phyloP scores from a whole-genome alignment of 768 basidiomycete species.

The Amanita pseudoporphyria region DNA sequence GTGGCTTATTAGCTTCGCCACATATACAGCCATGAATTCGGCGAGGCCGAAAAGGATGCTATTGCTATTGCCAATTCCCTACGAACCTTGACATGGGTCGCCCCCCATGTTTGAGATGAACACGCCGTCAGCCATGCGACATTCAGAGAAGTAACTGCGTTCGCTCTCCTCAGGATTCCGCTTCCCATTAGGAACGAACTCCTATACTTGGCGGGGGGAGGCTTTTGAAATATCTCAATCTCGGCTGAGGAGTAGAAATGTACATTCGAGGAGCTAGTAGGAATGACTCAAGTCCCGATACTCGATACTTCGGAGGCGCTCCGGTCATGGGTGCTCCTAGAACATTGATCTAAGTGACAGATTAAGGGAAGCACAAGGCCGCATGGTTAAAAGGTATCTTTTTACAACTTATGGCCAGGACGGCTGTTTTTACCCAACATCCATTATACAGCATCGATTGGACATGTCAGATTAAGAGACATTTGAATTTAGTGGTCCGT shows the following conservation, averaged over 20 bases:
- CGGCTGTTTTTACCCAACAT: background rate
- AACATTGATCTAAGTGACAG: background rate
- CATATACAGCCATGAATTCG: background rate
- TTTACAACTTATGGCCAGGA: background rate
- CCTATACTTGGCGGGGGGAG: no score
- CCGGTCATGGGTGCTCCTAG: no score
- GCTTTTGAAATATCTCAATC: no score
- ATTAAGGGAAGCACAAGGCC: constrained; percentile 2
- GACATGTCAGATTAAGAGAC: constrained; percentile 5
- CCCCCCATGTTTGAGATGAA: background rate
- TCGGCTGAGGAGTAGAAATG: no score
- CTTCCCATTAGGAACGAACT: background rate
- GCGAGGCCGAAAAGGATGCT: background rate
- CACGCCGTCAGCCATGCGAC: background rate
- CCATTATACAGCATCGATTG: background rate
- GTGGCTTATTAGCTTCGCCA: no score
- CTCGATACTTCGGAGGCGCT: no score
- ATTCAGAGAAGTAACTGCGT: background rate
- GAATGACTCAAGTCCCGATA: no score
- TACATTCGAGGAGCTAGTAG: no score
- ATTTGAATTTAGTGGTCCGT: no score
- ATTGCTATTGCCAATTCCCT: background rate
- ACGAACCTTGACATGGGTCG: background rate
- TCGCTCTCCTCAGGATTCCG: background rate
- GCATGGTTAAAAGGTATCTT: background rate